Conservation (phyloP, 2,329 filamentous ascomycete species). For the Fusarium siculi region DNA sequence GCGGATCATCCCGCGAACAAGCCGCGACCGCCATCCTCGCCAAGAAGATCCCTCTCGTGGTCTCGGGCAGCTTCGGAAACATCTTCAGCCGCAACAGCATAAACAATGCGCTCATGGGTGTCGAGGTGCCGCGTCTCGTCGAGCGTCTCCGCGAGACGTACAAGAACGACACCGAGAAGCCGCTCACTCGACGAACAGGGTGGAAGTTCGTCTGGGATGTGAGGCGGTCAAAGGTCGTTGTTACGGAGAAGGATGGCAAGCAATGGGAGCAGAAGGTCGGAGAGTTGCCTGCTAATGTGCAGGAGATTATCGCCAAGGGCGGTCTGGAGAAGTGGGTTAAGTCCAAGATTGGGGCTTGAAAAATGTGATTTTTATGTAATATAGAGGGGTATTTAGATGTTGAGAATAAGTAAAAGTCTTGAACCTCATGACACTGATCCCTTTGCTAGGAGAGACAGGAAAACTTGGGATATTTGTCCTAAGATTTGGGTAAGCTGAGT, state of each 20-base stretch:
- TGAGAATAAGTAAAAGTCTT: conserved; percentile 16
- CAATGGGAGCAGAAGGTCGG: conserved; percentile 85
- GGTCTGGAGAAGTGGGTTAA: conserved; percentile 88
- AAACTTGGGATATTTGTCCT: background rate
- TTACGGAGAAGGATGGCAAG: conserved; percentile 75
- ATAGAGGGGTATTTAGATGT: conserved; percentile 21
- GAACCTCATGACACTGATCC: background rate
- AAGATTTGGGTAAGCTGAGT: fast-evolving
- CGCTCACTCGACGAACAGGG: conserved; percentile 77
- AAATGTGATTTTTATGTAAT: conserved; percentile 5
- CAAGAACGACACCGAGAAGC: conserved; percentile 59
- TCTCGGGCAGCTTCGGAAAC: conserved; percentile 83
- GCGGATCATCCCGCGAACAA: conserved; percentile 77
- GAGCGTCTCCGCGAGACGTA: conserved; percentile 73
- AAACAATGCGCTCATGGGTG: conserved; percentile 80
- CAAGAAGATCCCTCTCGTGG: conserved; percentile 81
- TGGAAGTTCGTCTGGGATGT: conserved; percentile 90
- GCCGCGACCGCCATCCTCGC: conserved; percentile 89
- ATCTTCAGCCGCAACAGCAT: conserved; percentile 84
- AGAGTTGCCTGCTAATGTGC: conserved; percentile 85
- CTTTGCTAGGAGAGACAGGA: background rate
- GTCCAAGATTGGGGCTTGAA: conserved; percentile 63
- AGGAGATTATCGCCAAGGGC: conserved; percentile 82
- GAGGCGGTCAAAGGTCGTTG: conserved; percentile 72
- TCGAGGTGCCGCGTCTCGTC: conserved; percentile 75